Percentiles rank a stretch among this genome's conserved stretches.
These are phyloP conservation scores for Myxozyma neotropica DNA, from an alignment of 805 yeast genomes.

Conservation along the genomic window DNA sequence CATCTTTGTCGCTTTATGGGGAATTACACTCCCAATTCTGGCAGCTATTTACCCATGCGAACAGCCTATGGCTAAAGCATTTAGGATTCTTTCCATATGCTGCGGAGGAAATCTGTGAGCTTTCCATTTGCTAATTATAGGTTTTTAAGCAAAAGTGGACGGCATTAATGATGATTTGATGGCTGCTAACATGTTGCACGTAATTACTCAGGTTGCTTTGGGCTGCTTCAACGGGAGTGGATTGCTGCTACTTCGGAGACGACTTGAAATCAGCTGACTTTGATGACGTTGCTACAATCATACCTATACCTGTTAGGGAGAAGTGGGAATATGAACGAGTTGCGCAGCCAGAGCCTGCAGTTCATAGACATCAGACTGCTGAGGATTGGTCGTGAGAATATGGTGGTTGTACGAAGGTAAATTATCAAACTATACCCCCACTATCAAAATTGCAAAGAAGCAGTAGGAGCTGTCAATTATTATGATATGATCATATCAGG, in stretches of 20 bases:
- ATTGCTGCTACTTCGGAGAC: conserved; percentile 12
- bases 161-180: not conserved
- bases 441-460: too few relatives aligned
- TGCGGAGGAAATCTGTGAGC: conserved; percentile 15
- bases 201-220: conserved; percentile 22
- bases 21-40: conserved; percentile 20
- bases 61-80: not conserved
- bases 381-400: not conserved
- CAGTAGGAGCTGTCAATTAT: too few relatives aligned
- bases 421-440: too few relatives aligned
- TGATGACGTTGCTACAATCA: too few relatives aligned
- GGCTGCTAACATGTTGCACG: not conserved
- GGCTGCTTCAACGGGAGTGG: conserved; percentile 14
- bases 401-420: too few relatives aligned
- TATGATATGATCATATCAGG: too few relatives aligned
- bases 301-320: not conserved
- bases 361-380: not conserved
- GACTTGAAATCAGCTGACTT: not conserved
- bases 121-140: too few relatives aligned
- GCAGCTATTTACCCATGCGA: conserved; percentile 17
- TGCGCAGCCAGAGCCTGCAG: not conserved
- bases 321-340: conserved; percentile 8
- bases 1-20: conserved; percentile 22
- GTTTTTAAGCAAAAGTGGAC: too few relatives aligned
- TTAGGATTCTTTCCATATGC: not conserved